Evolutionary conservation across 148 eudicot species (phyloP).

Genomic region (Gaultheria prostrata): DNA sequence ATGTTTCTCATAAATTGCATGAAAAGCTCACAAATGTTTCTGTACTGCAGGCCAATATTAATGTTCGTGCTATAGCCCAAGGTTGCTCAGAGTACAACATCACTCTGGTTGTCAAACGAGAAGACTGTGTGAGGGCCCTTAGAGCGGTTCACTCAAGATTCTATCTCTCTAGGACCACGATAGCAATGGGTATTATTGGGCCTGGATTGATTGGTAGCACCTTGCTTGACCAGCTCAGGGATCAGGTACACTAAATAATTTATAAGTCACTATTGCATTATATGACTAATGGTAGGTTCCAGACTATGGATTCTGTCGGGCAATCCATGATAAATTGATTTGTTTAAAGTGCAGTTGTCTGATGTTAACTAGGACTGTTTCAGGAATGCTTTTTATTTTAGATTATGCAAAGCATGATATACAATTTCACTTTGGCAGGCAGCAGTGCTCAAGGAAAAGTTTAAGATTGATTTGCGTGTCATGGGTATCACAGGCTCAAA

Average conservation of each 20-base stretch:
- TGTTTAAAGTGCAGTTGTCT: background rate
- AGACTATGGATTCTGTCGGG: background rate
- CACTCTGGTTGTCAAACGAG: conserved; percentile 81
- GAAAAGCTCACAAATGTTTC: conserved; percentile 9
- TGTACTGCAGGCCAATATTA: conserved; percentile 80
- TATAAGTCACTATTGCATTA: background rate
- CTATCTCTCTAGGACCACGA: conserved; percentile 86
- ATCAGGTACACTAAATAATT: conserved; percentile 51
- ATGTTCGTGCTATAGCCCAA: conserved; percentile 97
- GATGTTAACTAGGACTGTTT: background rate
- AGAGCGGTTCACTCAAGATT: conserved; percentile 94
- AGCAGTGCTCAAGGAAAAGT: conserved; percentile 83
- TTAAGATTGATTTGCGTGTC: conserved; percentile 89
- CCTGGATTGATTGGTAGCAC: conserved; percentile 97
- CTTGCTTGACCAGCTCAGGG: conserved; percentile 88
- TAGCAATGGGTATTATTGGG: conserved; percentile 94
- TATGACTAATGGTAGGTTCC: background rate
- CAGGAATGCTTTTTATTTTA: background rate
- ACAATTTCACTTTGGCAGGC: conserved; percentile 42
- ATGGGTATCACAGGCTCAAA: conserved; percentile 84
- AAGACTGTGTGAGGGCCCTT: conserved; percentile 88
- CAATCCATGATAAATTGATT: background rate
- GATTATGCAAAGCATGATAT: background rate
- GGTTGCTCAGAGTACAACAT: conserved; percentile 97
- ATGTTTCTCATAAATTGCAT: background rate